These are phyloP conservation scores for Mycena crocata DNA, from an alignment of 768 basidiomycete genomes.

Conservation along the genomic window DNA sequence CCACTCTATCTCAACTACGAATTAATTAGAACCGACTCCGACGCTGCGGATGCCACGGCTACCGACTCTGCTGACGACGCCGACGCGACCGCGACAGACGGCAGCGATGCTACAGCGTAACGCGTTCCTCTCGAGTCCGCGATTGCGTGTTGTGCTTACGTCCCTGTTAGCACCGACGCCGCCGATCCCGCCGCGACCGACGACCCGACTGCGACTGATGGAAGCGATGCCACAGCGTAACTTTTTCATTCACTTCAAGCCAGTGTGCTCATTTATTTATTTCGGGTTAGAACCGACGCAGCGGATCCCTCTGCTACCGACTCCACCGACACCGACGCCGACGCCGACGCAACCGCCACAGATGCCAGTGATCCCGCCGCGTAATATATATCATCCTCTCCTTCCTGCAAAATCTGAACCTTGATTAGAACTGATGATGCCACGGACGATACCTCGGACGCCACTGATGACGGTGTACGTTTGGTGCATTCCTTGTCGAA, in stretches of 20 bases:
- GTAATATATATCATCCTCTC: background rate
- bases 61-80: background rate
- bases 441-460: background rate
- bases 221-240: conserved; percentile 12
- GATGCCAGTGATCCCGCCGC: background rate
- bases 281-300: background rate
- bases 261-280: background rate
- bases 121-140: too few species aligned
- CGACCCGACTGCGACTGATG: background rate
- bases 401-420: background rate
- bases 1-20: background rate
- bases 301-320: background rate
- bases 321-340: background rate
- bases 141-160: too few species aligned
- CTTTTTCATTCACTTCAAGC: background rate
- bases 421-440: background rate
- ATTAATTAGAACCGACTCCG: background rate
- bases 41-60: background rate
- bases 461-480: background rate
- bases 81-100: background rate
- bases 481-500: background rate
- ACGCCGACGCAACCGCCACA: background rate
- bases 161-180: too few species aligned
- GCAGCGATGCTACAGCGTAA: background rate
- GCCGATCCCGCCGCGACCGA: background rate